Conservation (phyloP, 345 rosid genomes). For the Arabidopsis arenosa region DNA sequence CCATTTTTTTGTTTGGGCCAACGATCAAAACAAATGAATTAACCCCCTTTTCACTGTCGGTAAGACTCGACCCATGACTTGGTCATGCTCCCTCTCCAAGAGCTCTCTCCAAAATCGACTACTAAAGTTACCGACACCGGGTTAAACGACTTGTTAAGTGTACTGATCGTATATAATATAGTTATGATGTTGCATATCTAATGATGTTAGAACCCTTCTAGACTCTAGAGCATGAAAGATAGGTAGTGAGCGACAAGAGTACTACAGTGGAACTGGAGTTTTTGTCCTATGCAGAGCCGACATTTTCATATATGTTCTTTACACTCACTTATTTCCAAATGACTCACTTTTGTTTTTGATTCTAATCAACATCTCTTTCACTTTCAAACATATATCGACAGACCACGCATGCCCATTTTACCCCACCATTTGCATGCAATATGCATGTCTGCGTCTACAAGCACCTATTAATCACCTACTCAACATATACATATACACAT, state of each 20-base stretch:
- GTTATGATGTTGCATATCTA: not conserved
- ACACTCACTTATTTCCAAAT: slow-evolving; percentile 35
- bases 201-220: not conserved
- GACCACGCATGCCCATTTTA: slow-evolving; percentile 38
- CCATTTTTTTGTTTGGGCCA: not conserved
- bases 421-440: slow-evolving; percentile 41
- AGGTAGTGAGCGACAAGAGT: slow-evolving; percentile 30
- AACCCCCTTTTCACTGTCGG: not conserved
- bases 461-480: slow-evolving; percentile 13
- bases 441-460: slow-evolving; percentile 34
- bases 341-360: slow-evolving; percentile 23
- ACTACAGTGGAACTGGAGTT: slow-evolving; percentile 23
- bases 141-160: not conserved
- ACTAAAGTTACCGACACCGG: not conserved
- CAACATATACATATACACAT: not conserved
- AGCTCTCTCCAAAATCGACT: not conserved
- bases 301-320: slow-evolving; percentile 21
- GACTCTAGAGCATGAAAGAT: not conserved
- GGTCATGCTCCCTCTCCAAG: not conserved
- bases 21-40: not conserved
- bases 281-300: slow-evolving; percentile 30
- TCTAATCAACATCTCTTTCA: slow-evolving; percentile 7
- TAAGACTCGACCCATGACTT: not conserved
- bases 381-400: not conserved
- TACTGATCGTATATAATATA: not conserved